Base-by-base conservation (phyloP, 768 basidiomycete genomes). In the Xerocomellus intermedius region DNA sequence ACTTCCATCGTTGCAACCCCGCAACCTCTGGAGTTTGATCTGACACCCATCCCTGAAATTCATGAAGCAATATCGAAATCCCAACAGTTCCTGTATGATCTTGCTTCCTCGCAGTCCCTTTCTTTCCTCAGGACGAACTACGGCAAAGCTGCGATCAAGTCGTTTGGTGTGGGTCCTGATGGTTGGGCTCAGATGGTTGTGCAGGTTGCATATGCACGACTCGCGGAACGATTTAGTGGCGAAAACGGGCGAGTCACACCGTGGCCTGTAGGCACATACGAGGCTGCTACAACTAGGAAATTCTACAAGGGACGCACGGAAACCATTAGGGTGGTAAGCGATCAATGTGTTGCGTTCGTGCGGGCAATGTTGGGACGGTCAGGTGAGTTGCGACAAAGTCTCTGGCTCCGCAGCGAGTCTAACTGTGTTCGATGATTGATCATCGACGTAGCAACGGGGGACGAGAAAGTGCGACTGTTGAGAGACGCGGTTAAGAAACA, bases 101-200 rank as follows among this genome's bases (percentile, higher is more conserved):
- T 93, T 47, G 75, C 85, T 38, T 76, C 80, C 37, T 77, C 80
- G 26, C 91, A 94, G 63, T 76, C 77, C 52, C 73, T 94, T 56
- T 74, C 76, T 21, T 85, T 84, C 71, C 69, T 81, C 55, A 75
- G 81, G 38, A 92, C 91, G 2, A 69, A 74, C 1, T 98, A 95
- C 63, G 95, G 95, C 33, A 96, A 94, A 72, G 81, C 81, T 42
- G 81, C 82, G 17, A 91, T 96, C 75, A 97, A 96, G 77, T 73
- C 79, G 14, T 92, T 91, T 62, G 85, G 89, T 33, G 84, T 89
- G n/a, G 91, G 92, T 39, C 95, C 95, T 3, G 95, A 98, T 66
- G 89, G 89, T 26, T 97, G 94, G 93, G 86, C 90, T 43, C 95
- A 98, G 74, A 85, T 97, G 82, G 75, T 94, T 65, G 79, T 95